Evolutionary conservation across 805 yeast species (phyloP).

Genomic region (Starmerella geochares): DNA sequence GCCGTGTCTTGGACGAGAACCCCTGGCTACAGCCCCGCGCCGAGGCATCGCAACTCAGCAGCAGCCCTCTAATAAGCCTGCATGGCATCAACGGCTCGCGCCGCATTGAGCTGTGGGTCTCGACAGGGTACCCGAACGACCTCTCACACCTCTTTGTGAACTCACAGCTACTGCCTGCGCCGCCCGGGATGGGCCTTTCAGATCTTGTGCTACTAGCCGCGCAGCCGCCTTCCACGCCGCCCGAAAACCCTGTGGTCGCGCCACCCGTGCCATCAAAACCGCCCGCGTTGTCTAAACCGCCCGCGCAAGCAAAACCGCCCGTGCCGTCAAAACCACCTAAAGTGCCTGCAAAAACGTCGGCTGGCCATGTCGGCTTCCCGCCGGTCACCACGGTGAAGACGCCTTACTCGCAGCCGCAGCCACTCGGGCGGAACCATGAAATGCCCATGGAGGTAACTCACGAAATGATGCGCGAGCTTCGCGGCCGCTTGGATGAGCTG

Average conservation of each 20-base stretch:
- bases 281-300: no score
- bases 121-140: background rate
- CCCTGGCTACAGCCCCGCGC: conserved; percentile 60
- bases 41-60: conserved; percentile 44
- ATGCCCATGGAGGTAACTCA: no score
- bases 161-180: background rate
- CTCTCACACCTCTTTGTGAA: background rate
- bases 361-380: no score
- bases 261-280: background rate
- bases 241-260: background rate
- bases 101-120: background rate
- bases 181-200: background rate
- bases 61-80: conserved; percentile 13
- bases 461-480: no score
- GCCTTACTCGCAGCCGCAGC: no score
- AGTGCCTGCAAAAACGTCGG: background rate
- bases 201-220: background rate
- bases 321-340: conserved; percentile 4
- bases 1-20: conserved; percentile 42
- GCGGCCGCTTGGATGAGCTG: no score
- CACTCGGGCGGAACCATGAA: no score
- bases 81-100: background rate
- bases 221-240: conserved; percentile 1
- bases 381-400: background rate
- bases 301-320: background rate